phyloP scores from a whole-genome alignment of 2,329 filamentous ascomycete species.

The Rhynchosporium graminicola region DNA sequence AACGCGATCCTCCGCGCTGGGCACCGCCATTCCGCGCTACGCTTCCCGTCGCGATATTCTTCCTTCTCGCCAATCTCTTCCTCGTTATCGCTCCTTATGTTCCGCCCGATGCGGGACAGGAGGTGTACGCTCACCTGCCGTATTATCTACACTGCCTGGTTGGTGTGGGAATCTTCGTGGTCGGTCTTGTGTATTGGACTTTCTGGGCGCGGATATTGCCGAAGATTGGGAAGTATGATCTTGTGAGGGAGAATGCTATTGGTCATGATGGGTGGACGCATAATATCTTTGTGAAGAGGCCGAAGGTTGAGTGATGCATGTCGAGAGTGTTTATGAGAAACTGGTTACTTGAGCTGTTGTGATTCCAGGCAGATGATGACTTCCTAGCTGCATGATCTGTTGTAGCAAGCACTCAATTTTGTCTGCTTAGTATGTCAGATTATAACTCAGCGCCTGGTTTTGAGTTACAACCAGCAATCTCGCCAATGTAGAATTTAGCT shows the following conservation, averaged over 20 bases:
- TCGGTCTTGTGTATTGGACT: constrained; percentile 57
- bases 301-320: not conserved
- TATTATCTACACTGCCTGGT: constrained; percentile 62
- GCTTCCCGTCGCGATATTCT: constrained; percentile 57
- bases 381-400: no score
- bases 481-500: no score
- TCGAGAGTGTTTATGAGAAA: no score
- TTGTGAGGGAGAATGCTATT: constrained; percentile 55
- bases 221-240: constrained; percentile 54
- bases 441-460: no score
- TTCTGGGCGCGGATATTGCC: constrained; percentile 56
- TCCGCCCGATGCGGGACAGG: constrained; percentile 53
- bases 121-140: constrained; percentile 54
- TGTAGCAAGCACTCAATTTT: no score
- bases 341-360: no score
- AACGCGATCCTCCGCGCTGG: constrained; percentile 54
- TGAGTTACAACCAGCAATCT: no score
- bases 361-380: no score
- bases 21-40: constrained; percentile 56
- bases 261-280: constrained; percentile 66
- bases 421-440: no score
- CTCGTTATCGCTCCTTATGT: constrained; percentile 61
- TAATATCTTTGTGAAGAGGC: constrained; percentile 10
- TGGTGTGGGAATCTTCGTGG: constrained; percentile 54
- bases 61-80: constrained; percentile 61